phyloP scores from a whole-genome alignment of 192 early-diverging fungal species.

The Jimgerdemannia lactiflua region DNA sequence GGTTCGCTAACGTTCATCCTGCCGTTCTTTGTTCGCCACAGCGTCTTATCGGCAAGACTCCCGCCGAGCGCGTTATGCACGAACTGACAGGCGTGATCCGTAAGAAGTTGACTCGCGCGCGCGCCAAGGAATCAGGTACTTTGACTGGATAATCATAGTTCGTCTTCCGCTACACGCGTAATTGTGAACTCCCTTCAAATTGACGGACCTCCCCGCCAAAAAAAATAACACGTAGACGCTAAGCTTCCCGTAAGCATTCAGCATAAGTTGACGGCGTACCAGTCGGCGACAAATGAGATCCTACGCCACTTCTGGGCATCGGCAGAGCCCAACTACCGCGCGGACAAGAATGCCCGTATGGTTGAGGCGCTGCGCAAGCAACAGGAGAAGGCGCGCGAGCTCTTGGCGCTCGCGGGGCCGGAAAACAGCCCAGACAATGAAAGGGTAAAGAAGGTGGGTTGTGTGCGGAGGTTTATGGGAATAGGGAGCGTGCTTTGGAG shows the following conservation, averaged over 20 bases:
- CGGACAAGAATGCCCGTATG: conserved; percentile 47
- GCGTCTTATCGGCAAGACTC: too few species aligned
- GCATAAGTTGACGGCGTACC: conserved; percentile 36
- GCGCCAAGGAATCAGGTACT: too few species aligned
- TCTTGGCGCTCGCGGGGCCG: conserved; percentile 33
- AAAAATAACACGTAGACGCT: too few species aligned
- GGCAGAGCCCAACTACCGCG: conserved; percentile 30
- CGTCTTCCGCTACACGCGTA: too few species aligned
- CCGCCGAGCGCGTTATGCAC: too few species aligned
- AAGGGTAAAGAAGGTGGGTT: conserved; percentile 20
- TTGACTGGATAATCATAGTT: too few species aligned
- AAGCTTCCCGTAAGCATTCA: conserved; percentile 12
- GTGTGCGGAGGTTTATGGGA: background rate
- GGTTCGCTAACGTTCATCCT: too few species aligned
- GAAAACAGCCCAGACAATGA: conserved; percentile 27
- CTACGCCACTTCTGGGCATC: conserved; percentile 58
- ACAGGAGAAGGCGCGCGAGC: conserved; percentile 35
- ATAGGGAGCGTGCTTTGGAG: background rate
- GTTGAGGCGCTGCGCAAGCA: conserved; percentile 40
- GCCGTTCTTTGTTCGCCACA: too few species aligned
- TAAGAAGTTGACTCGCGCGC: too few species aligned
- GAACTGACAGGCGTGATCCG: too few species aligned
- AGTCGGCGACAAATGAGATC: conserved; percentile 51
- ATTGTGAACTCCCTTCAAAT: too few species aligned
- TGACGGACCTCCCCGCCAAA: too few species aligned